Evolutionary conservation across 108 stramenopile genomes (phyloP).

Genomic region (Cyclotella choctawhatcheeana): DNA sequence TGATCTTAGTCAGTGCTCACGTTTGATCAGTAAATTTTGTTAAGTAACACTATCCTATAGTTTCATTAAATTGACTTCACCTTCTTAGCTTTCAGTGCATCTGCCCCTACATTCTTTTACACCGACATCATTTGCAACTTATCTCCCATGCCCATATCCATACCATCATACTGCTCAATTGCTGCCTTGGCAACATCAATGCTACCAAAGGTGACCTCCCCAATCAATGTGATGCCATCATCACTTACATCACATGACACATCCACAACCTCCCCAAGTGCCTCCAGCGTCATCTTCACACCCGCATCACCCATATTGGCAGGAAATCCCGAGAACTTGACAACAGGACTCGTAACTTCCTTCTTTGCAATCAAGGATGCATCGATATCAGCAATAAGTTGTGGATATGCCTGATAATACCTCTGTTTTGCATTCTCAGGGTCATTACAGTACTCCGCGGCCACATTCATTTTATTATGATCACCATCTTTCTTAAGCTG

Average conservation of each 20-base stretch:
- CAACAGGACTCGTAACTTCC: slow-evolving; percentile 69
- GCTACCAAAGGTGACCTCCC: slow-evolving; percentile 82
- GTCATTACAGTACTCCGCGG: slow-evolving; percentile 76
- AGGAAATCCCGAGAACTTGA: slow-evolving; percentile 83
- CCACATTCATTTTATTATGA: slow-evolving; percentile 85
- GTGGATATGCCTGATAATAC: slow-evolving; percentile 65
- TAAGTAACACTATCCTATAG: too few species aligned
- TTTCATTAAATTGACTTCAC: too few species aligned
- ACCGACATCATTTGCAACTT: slow-evolving; percentile 66
- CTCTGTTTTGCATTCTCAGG: slow-evolving; percentile 61
- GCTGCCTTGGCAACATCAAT: slow-evolving; percentile 84
- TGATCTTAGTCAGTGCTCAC: too few species aligned
- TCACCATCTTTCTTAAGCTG: slow-evolving; percentile 61
- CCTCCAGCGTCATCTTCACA: slow-evolving; percentile 85
- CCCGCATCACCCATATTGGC: slow-evolving; percentile 85
- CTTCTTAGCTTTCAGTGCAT: too few species aligned
- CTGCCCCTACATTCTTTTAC: slow-evolving; percentile 18
- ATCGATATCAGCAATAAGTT: slow-evolving; percentile 61
- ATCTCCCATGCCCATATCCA: slow-evolving; percentile 91
- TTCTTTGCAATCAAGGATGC: slow-evolving; percentile 69
- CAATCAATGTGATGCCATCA: slow-evolving; percentile 69
- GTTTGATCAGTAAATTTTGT: too few species aligned
- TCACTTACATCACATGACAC: slow-evolving; percentile 70
- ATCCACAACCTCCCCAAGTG: slow-evolving; percentile 71
- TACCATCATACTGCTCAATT: slow-evolving; percentile 88